These are phyloP conservation scores for Microstegium vimineum DNA, from an alignment of 176 grass and related monocot species.

Conservation along the genomic window DNA sequence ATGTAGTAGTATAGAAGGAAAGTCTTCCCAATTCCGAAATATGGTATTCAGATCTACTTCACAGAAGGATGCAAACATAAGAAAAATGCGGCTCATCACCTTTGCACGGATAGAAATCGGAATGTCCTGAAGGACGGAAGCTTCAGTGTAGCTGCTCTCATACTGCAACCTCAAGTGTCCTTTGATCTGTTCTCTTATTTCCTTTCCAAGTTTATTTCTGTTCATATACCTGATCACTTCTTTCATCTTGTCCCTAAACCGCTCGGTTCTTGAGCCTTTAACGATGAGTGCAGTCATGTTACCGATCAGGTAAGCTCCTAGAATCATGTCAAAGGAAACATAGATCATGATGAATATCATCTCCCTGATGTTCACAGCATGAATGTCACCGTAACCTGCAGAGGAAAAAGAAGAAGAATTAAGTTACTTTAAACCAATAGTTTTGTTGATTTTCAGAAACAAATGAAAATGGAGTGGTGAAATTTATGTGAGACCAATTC, in stretches of 20 bases:
- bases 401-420: conserved; percentile 9
- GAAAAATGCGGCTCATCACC: conserved; percentile 53
- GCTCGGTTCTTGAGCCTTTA: conserved; percentile 95
- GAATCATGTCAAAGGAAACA: conserved; percentile 99
- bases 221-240: conserved; percentile 95
- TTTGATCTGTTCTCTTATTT: conserved; percentile 88
- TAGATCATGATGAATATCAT: conserved; percentile 99
- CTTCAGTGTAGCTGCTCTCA: conserved; percentile 92
- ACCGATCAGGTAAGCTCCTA: conserved; percentile 96
- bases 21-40: not conserved
- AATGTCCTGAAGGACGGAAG: conserved; percentile 87
- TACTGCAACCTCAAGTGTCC: conserved; percentile 85
- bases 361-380: conserved; percentile 90
- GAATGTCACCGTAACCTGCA: conserved; percentile 98
- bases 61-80: not conserved
- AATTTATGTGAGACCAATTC: conserved; percentile 1
- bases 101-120: conserved; percentile 89
- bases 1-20: not conserved
- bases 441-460: not conserved
- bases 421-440: not conserved
- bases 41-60: not conserved
- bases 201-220: conserved; percentile 84
- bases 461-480: not conserved
- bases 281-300: conserved; percentile 99
- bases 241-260: conserved; percentile 99